Conservation (phyloP, 257 asterid species). For the Jacaranda mimosifolia region DNA sequence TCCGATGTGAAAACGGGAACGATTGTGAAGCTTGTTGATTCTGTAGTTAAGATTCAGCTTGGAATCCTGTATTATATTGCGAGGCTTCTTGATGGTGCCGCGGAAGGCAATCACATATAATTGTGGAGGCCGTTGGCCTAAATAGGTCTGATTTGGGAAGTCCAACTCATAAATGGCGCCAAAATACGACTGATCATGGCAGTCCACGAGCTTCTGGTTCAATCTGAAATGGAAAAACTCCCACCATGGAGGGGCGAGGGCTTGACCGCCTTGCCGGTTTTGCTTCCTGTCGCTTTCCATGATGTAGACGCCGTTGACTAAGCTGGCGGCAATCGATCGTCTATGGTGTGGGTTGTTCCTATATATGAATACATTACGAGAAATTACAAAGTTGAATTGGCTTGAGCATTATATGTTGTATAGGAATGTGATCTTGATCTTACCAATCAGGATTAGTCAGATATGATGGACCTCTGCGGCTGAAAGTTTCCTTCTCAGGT, state of each 20-base stretch:
- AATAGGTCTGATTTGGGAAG: constrained; percentile 16
- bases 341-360: constrained; percentile 70
- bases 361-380: neutral
- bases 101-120: constrained; percentile 72
- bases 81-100: constrained; percentile 62
- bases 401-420: neutral
- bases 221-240: constrained; percentile 62
- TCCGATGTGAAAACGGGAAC: constrained; percentile 55
- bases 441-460: constrained; percentile 70
- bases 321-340: constrained; percentile 70
- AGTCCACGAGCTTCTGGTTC: constrained; percentile 50
- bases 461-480: constrained; percentile 62
- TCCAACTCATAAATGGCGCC: constrained; percentile 66
- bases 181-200: constrained; percentile 60
- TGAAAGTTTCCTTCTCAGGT: constrained; percentile 56
- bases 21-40: constrained; percentile 53
- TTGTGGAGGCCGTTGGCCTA: constrained; percentile 49
- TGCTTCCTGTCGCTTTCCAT: constrained; percentile 69
- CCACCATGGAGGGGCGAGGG: constrained; percentile 87
- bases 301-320: constrained; percentile 71
- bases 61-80: constrained; percentile 55
- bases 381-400: neutral
- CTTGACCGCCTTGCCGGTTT: constrained; percentile 56
- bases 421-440: constrained; percentile 20
- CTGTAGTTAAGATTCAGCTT: constrained; percentile 62